A percentile compares a stretch with the other conserved stretches of the same genome.
Evolutionary conservation across 345 rosid genomes (phyloP).

Genomic region (Eucalyptus tenuipes): DNA sequence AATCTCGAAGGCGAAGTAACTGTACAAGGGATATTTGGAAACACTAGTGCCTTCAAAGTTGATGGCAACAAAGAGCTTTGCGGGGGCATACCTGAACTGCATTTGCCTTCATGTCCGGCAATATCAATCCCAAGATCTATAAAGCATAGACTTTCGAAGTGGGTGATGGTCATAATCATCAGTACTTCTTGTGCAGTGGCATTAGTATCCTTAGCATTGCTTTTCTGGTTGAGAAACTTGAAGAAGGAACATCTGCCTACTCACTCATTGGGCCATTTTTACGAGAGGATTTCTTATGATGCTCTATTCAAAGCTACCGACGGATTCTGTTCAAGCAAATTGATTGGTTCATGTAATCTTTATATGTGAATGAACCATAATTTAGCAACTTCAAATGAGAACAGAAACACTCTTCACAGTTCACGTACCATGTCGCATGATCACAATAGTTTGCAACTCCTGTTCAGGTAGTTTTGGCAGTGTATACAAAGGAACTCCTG

Average conservation of each 20-base stretch:
- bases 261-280: neutral
- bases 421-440: neutral
- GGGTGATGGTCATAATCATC: neutral
- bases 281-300: neutral
- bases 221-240: neutral
- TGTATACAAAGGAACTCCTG: neutral
- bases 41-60: neutral
- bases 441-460: neutral
- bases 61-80: neutral
- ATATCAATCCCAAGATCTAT: neutral
- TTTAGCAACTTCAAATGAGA: neutral
- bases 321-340: neutral
- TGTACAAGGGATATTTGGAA: neutral
- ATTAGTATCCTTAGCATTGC: neutral
- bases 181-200: neutral
- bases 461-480: neutral
- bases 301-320: neutral
- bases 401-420: neutral
- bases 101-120: neutral
- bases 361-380: neutral
- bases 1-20: neutral
- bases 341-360: neutral
- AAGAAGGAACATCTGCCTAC: neutral
- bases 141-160: neutral
- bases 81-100: neutral